phyloP scores from a whole-genome alignment of 1,139 yeast genomes.

The Sugiyamaella paludigena region DNA sequence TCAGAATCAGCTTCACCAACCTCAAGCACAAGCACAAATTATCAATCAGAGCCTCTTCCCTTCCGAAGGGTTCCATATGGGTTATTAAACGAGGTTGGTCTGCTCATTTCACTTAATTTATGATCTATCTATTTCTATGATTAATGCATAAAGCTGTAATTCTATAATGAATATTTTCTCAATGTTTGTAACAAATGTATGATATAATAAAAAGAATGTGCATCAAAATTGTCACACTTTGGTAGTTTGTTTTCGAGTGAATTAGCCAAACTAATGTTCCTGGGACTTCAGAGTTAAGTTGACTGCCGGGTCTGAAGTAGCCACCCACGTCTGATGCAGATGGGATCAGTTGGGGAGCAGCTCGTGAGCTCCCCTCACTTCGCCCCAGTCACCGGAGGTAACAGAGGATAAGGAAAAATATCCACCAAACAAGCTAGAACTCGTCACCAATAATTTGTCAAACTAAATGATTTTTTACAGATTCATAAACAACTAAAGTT shows the following conservation, averaged over 20 bases:
- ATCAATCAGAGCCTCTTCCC: conserved; percentile 24
- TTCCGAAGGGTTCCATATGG: conserved; percentile 25
- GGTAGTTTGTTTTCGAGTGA: too few relatives aligned
- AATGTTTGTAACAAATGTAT: background rate
- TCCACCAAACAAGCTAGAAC: background rate
- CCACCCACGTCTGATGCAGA: too few relatives aligned
- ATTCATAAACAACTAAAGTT: conserved; percentile 83
- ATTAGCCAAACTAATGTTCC: too few relatives aligned
- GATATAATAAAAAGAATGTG: background rate
- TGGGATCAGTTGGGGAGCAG: too few relatives aligned
- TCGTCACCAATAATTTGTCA: background rate
- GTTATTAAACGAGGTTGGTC: conserved; percentile 18
- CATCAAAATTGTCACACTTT: too few relatives aligned
- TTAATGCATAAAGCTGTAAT: background rate
- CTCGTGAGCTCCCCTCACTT: too few relatives aligned
- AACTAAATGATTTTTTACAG: conserved; percentile 4
- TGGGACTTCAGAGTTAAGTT: too few relatives aligned
- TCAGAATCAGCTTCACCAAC: conserved; percentile 1
- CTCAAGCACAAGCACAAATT: conserved; percentile 13
- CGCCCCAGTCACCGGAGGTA: too few relatives aligned
- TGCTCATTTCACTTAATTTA: too few relatives aligned
- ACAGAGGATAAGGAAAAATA: background rate
- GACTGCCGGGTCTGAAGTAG: too few relatives aligned
- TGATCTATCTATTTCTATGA: too few relatives aligned
- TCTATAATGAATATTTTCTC: background rate